Evolutionary conservation across 1,139 yeast genomes (phyloP).

Genomic region (Pichia sp.): DNA sequence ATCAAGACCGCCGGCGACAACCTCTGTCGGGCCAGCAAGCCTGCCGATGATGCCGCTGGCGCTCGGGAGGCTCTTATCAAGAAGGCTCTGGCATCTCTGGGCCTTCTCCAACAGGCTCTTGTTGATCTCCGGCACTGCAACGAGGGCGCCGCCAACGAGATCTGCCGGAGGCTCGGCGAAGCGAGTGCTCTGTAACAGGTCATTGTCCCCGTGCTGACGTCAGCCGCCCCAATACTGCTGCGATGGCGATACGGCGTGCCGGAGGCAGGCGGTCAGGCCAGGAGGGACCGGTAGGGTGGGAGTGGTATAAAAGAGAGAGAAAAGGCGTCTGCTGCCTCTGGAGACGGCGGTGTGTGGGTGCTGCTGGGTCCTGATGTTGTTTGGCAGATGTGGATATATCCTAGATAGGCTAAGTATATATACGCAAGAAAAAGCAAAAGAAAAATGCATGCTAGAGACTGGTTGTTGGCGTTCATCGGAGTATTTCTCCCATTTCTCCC

Average conservation of each 20-base stretch:
- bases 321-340: background rate
- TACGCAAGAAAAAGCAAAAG: background rate
- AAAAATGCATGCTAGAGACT: conserved; percentile 64
- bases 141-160: background rate
- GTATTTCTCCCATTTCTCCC: conserved; percentile 80
- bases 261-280: background rate
- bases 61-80: background rate
- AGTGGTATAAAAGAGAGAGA: background rate
- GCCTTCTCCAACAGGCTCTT: background rate
- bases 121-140: conserved; percentile 5
- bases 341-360: background rate
- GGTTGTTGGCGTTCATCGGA: conserved; percentile 76
- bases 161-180: conserved; percentile 10
- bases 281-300: background rate
- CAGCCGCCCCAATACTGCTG: background rate
- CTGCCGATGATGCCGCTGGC: background rate
- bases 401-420: background rate
- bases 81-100: background rate
- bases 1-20: background rate
- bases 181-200: background rate
- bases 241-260: background rate
- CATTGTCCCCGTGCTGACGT: too few species aligned
- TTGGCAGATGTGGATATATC: too few species aligned
- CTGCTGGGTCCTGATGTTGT: too few species aligned
- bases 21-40: background rate